Base-by-base conservation (phyloP, 2,329 filamentous ascomycete species). In the Fusarium humuli region DNA sequence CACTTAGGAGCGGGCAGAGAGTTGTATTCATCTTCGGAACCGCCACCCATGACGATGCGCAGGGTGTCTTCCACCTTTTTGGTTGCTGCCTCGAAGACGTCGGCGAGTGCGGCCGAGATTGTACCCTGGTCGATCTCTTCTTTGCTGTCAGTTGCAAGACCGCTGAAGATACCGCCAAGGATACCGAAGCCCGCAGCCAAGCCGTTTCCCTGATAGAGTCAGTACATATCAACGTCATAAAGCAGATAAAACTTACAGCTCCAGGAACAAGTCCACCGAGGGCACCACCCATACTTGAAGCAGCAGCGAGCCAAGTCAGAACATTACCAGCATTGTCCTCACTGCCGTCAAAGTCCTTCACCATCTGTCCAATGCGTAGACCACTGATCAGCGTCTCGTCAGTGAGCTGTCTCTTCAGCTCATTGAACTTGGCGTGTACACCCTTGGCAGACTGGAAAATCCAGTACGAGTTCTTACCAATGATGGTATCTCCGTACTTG, bases 371-470 rank as follows among this genome's bases (percentile, higher is more conserved):
- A 16, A 65, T 65, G 5, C 30, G 30, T 3, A 50, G 22, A 9
- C 48, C 40, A 13, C 20, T 63, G 27, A 65, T 63, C 0, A 63
- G 52, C 0, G 61, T 65, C 34, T 65, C 50, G 5, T 57, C 40
- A 2, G 61, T 65, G 7, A 65, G 52, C n/a, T 65, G 61, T 4
- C 59, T 53, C 12, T 65, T 46, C 7, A 65, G 12, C 16, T 57
- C 61, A 2, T 25, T 30, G 23, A 65, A 57, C 27, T 65, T 65
- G 27, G 32, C 45, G 4, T 52, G 61, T 16, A 50, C 27, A 4
- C 61, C 61, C 27, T 63, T 63, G n/a, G 32, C 58, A 30, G 61
- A 59, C 30, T 65, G 59, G 34, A 65, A 65, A 16, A 58, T 64
- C 62, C 59, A 65, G 47, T 64, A 65, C 3, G 62, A 65, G 46